These are phyloP conservation scores for Xylariaceae sp. DNA, from an alignment of 2,329 filamentous ascomycete genomes.

Conservation along the genomic window DNA sequence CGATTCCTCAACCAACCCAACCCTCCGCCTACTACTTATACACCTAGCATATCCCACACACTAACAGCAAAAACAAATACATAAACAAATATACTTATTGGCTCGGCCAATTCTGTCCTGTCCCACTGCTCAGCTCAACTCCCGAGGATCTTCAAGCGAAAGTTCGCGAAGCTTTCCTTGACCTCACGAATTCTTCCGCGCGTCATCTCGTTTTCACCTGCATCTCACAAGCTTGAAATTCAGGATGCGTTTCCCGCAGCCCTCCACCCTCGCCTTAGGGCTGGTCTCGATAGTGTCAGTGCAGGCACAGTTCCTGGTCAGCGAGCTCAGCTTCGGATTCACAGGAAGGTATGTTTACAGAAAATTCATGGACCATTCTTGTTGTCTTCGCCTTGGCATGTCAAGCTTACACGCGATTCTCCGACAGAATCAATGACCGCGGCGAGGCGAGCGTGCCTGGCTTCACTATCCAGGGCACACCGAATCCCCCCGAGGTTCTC, in stretches of 20 bases:
- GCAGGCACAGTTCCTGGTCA: slow-evolving; percentile 62
- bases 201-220: neutral
- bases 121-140: neutral
- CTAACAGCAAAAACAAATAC: neutral
- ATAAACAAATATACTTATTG: neutral
- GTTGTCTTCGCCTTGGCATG: neutral
- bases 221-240: neutral
- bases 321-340: slow-evolving; percentile 73
- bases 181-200: too few species aligned
- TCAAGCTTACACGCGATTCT: slow-evolving; percentile 14
- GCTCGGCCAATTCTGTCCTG: neutral
- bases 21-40: neutral
- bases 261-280: slow-evolving; percentile 37
- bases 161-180: too few species aligned
- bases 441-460: slow-evolving; percentile 47
- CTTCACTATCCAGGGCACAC: slow-evolving; percentile 51
- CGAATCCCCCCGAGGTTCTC: slow-evolving; percentile 57
- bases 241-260: slow-evolving; percentile 41
- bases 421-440: slow-evolving; percentile 58
- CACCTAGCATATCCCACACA: neutral
- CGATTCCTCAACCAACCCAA: neutral
- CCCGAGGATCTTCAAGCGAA: neutral
- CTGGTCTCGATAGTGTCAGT: slow-evolving; percentile 42
- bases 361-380: neutral
- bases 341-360: slow-evolving; percentile 47